A percentile compares a stretch with the other conserved stretches of the same genome.
Evolutionary conservation across 495 filamentous ascomycete genomes (phyloP).

Genomic region (Aspergillus ostianus): DNA sequence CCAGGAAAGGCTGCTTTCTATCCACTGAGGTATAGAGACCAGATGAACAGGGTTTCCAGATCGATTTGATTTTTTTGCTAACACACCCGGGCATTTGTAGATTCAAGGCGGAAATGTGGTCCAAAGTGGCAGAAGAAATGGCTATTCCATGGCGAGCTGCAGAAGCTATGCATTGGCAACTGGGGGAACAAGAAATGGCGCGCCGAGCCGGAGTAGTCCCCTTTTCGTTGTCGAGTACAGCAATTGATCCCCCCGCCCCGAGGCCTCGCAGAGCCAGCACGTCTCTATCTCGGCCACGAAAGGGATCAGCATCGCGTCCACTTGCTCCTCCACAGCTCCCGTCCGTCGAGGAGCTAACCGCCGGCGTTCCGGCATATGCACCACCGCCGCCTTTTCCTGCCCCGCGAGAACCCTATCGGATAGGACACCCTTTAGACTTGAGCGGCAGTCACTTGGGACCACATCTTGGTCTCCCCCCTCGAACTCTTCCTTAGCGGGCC

Average conservation of each 20-base stretch:
- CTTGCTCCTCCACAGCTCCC: conserved; percentile 43
- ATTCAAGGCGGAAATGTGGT: conserved; percentile 98
- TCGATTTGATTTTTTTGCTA: conserved; percentile 7
- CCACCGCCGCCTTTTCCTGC: conserved; percentile 35
- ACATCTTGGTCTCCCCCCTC: conserved; percentile 37
- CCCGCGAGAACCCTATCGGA: conserved; percentile 40
- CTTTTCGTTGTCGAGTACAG: conserved; percentile 65
- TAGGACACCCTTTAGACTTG: conserved; percentile 35
- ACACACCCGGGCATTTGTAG: conserved; percentile 42
- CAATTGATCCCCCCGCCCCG: conserved; percentile 53
- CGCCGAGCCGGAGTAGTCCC: conserved; percentile 80
- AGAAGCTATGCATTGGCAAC: conserved; percentile 97
- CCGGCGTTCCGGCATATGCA: conserved; percentile 46
- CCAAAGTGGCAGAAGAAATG: conserved; percentile 89
- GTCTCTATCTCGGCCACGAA: conserved; percentile 43
- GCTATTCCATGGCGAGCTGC: conserved; percentile 93
- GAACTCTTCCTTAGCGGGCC: conserved; percentile 38
- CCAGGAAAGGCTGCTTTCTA: background rate
- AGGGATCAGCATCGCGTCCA: conserved; percentile 38
- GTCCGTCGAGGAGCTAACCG: conserved; percentile 46
- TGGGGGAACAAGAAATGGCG: conserved; percentile 92
- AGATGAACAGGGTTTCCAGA: background rate
- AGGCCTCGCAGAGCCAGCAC: conserved; percentile 47
- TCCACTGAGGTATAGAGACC: background rate
- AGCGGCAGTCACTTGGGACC: conserved; percentile 32